These are phyloP conservation scores for Ammopiptanthus mongolicus DNA, from an alignment of 306 rosid species.

Conservation along the genomic window DNA sequence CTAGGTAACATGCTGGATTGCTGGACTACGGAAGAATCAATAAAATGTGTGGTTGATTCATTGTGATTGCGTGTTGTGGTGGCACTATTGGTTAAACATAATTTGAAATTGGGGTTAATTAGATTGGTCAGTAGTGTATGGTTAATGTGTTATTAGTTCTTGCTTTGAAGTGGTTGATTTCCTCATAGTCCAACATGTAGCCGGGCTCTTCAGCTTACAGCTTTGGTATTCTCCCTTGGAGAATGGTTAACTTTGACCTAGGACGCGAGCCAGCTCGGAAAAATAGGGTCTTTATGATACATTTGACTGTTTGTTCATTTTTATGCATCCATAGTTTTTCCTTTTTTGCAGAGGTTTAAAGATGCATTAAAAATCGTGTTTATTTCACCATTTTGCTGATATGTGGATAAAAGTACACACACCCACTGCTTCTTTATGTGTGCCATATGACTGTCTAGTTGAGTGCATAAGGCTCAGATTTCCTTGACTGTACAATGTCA, in stretches of 20 bases:
- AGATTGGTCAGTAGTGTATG: background rate
- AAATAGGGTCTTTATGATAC: background rate
- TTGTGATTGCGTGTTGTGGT: background rate
- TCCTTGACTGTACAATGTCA: conserved; percentile 1
- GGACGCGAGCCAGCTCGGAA: background rate
- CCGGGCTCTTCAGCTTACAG: background rate
- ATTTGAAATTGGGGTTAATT: background rate
- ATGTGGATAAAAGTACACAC: background rate
- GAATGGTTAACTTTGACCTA: background rate
- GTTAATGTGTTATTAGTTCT: background rate
- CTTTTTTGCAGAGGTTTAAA: background rate
- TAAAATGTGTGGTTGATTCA: background rate
- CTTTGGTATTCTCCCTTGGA: background rate
- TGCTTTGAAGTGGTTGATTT: background rate
- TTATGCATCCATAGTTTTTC: background rate
- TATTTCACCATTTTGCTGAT: background rate
- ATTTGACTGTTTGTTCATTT: background rate
- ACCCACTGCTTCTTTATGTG: too few relatives aligned
- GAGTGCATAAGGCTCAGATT: background rate
- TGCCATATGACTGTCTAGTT: background rate
- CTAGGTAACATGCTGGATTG: background rate
- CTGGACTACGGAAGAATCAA: background rate
- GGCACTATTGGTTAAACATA: background rate
- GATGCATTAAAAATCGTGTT: background rate
- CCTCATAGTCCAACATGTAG: background rate